These are phyloP conservation scores for Colletotrichum simmondsii DNA, from an alignment of 2,329 filamentous ascomycete genomes.

Conservation along the genomic window DNA sequence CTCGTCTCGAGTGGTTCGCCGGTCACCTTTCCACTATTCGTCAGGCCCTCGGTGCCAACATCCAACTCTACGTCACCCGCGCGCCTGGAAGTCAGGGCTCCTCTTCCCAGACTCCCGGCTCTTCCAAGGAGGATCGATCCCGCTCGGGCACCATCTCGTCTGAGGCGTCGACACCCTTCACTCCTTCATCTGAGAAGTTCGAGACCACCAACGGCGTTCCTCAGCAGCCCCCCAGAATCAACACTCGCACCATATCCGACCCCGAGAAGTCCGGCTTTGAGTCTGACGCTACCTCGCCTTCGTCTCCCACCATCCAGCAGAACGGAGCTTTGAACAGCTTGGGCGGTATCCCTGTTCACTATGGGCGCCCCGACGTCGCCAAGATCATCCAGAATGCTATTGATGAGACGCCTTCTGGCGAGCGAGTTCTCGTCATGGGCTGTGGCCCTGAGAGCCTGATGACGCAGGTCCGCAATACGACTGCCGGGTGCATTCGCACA, in stretches of 20 bases:
- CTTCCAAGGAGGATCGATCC: conserved; percentile 6
- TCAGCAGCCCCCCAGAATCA: conserved; percentile 20
- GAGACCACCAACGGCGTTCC: conserved; percentile 10
- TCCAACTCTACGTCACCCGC: conserved; percentile 49
- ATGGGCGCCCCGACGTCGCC: conserved; percentile 50
- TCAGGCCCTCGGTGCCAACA: conserved; percentile 42
- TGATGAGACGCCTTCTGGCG: conserved; percentile 38
- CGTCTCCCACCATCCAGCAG: conserved; percentile 19
- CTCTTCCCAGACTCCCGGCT: not conserved
- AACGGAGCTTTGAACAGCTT: conserved; percentile 8
- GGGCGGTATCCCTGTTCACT: conserved; percentile 40
- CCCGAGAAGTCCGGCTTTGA: conserved; percentile 38
- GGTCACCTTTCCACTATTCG: conserved; percentile 46
- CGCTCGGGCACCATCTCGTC: conserved; percentile 15
- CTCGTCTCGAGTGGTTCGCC: conserved; percentile 50
- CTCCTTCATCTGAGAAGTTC: conserved; percentile 12
- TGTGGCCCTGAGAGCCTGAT: conserved; percentile 59
- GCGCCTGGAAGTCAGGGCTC: not conserved
- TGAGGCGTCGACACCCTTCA: conserved; percentile 11
- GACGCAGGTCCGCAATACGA: conserved; percentile 52
- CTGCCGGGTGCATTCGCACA: conserved; percentile 49
- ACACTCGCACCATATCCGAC: conserved; percentile 29
- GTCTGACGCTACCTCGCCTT: conserved; percentile 30
- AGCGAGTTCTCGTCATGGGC: conserved; percentile 54
- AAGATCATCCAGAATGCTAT: conserved; percentile 47